Conservation (phyloP, 306 rosid genomes). For the Datisca glomerata region DNA sequence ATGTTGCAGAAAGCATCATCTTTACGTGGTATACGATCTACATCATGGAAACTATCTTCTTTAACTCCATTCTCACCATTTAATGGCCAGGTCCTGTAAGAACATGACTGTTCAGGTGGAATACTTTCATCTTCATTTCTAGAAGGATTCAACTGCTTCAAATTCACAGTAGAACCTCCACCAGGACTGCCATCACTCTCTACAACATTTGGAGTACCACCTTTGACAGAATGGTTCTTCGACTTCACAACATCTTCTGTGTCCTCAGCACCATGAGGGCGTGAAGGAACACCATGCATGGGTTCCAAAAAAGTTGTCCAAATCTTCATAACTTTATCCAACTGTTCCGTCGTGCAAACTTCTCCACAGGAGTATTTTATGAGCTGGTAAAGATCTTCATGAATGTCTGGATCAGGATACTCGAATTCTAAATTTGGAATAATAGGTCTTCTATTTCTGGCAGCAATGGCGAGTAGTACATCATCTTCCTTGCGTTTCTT, state of each 20-base stretch:
- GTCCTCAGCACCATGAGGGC: conserved; percentile 84
- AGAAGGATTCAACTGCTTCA: conserved; percentile 41
- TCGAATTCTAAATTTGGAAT: conserved; percentile 85
- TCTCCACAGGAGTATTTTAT: conserved; percentile 92
- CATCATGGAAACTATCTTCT: conserved; percentile 52
- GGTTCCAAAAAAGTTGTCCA: conserved; percentile 97
- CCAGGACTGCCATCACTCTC: conserved; percentile 69
- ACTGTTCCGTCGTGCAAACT: conserved; percentile 81
- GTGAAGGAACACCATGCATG: conserved; percentile 74
- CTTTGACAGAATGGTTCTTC: conserved; percentile 35
- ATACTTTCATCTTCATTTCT: conserved; percentile 60
- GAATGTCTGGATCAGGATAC: conserved; percentile 74
- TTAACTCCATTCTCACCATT: conserved; percentile 51
- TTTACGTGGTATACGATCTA: conserved; percentile 32
- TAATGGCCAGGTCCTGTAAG: conserved; percentile 54
- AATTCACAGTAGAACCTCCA: conserved; percentile 38
- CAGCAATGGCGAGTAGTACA: conserved; percentile 90
- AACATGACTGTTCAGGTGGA: conserved; percentile 68
- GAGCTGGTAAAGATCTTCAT: conserved; percentile 92
- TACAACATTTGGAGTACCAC: conserved; percentile 34
- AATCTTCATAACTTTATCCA: conserved; percentile 91
- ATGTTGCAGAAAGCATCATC: conserved; percentile 33
- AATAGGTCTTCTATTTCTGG: conserved; percentile 85
- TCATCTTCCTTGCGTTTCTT: conserved; percentile 93
- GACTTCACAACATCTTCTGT: conserved; percentile 78